Conservation (phyloP, 2,329 filamentous ascomycete genomes). For the Cladosporium sp. region DNA sequence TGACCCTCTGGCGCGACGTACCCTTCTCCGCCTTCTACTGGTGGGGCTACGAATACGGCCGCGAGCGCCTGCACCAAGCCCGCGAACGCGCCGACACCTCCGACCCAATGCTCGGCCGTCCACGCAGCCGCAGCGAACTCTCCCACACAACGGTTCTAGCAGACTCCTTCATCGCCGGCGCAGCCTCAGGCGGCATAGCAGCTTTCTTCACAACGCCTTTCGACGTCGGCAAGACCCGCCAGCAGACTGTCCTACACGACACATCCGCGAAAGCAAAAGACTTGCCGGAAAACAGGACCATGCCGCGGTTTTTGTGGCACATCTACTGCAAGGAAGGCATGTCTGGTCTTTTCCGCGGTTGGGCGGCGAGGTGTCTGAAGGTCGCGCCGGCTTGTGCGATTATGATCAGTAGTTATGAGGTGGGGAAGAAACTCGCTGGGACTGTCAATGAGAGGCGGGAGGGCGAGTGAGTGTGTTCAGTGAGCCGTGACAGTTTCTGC, state of each 20-base stretch:
- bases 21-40: conserved; percentile 97
- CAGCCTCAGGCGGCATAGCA: conserved; percentile 74
- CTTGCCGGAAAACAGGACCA: conserved; percentile 67
- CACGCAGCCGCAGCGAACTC: conserved; percentile 58
- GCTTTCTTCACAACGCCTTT: conserved; percentile 91
- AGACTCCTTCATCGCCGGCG: conserved; percentile 86
- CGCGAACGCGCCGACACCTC: conserved; percentile 46
- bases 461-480: too few species aligned
- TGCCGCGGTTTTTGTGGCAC: conserved; percentile 80
- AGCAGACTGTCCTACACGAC: conserved; percentile 70
- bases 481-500: too few species aligned
- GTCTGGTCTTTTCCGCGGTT: conserved; percentile 79
- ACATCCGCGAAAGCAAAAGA: conserved; percentile 36
- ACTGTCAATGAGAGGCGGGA: conserved; percentile 60
- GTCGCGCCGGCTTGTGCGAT: conserved; percentile 96
- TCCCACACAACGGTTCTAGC: conserved; percentile 72
- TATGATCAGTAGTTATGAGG: conserved; percentile 98
- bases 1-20: conserved; percentile 95
- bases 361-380: conserved; percentile 86
- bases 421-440: conserved; percentile 83
- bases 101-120: conserved; percentile 18
- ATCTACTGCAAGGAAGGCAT: conserved; percentile 84
- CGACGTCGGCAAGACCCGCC: conserved; percentile 93
- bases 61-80: conserved; percentile 64
- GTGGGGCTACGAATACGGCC: conserved; percentile 91